Conservation (phyloP, 768 basidiomycete species). For the Chalciporus chontae region DNA sequence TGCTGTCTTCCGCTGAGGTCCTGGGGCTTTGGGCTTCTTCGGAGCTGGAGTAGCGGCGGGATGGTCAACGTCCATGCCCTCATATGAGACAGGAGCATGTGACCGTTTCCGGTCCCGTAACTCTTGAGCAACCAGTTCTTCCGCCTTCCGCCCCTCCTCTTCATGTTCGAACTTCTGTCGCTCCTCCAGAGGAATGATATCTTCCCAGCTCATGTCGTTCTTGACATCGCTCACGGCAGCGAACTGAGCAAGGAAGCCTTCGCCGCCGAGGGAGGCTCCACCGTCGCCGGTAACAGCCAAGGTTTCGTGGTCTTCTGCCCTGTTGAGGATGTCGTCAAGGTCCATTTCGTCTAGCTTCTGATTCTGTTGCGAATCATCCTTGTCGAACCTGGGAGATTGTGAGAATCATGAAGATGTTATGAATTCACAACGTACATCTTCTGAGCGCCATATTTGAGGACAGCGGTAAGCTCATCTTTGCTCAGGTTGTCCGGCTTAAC, state of each 20-base stretch:
- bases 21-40: slow-evolving; percentile 73
- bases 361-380: slow-evolving; percentile 88
- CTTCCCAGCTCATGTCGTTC: slow-evolving; percentile 99
- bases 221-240: slow-evolving; percentile 97
- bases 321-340: slow-evolving; percentile 94
- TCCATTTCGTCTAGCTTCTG: slow-evolving; percentile 99
- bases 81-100: slow-evolving; percentile 84
- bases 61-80: slow-evolving; percentile 90
- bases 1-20: slow-evolving; percentile 80
- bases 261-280: slow-evolving; percentile 94
- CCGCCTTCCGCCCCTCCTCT: slow-evolving; percentile 68
- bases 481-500: slow-evolving; percentile 80
- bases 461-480: slow-evolving; percentile 95
- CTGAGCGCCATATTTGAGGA: slow-evolving; percentile 97
- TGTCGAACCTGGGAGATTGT: slow-evolving; percentile 74
- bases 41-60: slow-evolving; percentile 55
- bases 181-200: slow-evolving; percentile 94
- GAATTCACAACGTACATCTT: slow-evolving; percentile 66
- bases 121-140: slow-evolving; percentile 67
- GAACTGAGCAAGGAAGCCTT: slow-evolving; percentile 93
- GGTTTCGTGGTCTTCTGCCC: slow-evolving; percentile 97
- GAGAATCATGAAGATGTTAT: slow-evolving; percentile 1
- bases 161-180: slow-evolving; percentile 82
- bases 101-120: slow-evolving; percentile 76
- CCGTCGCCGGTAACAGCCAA: slow-evolving; percentile 76